Conservation (phyloP, 2,329 filamentous ascomycete species). For the Magnaporthiopsis rhizophila region DNA sequence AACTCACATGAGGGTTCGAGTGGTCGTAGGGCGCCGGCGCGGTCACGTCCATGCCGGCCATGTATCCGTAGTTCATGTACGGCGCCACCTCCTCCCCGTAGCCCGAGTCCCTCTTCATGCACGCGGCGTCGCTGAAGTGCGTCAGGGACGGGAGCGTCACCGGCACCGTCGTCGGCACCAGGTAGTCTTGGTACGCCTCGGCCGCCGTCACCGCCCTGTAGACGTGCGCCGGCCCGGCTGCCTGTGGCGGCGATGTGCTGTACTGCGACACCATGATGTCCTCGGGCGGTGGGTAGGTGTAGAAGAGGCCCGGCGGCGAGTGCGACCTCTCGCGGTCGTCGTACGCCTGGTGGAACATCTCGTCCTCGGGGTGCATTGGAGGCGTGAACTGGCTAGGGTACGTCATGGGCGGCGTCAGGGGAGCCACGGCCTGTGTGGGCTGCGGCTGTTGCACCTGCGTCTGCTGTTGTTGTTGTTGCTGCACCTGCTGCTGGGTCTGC, state of each 20-base stretch:
- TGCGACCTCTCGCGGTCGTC: constrained; percentile 62
- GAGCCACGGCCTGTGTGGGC: constrained; percentile 24
- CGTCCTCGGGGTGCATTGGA: constrained; percentile 53
- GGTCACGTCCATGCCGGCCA: constrained; percentile 57
- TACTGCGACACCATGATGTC: constrained; percentile 55
- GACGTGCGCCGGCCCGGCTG: constrained; percentile 13
- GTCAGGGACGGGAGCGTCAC: constrained; percentile 58
- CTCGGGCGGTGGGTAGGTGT: constrained; percentile 58
- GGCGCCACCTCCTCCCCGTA: constrained; percentile 53
- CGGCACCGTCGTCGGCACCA: constrained; percentile 41
- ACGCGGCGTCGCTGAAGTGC: constrained; percentile 47
- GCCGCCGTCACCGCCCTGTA: constrained; percentile 46
- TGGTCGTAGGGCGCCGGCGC: constrained; percentile 55
- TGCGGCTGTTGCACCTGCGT: constrained; percentile 19
- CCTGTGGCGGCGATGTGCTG: constrained; percentile 20
- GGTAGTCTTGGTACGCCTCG: constrained; percentile 49
- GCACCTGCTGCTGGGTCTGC: constrained; percentile 19
- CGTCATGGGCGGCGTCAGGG: constrained; percentile 24
- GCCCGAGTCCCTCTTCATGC: constrained; percentile 58
- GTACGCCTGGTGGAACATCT: constrained; percentile 54
- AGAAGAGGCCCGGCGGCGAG: constrained; percentile 61
- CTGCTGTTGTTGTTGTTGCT: constrained; percentile 16
- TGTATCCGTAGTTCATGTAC: constrained; percentile 60
- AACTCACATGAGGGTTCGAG: constrained; percentile 69
- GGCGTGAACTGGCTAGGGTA: constrained; percentile 48